Conservation (phyloP, 257 asterid genomes). For the Voacanga thouarsii region DNA sequence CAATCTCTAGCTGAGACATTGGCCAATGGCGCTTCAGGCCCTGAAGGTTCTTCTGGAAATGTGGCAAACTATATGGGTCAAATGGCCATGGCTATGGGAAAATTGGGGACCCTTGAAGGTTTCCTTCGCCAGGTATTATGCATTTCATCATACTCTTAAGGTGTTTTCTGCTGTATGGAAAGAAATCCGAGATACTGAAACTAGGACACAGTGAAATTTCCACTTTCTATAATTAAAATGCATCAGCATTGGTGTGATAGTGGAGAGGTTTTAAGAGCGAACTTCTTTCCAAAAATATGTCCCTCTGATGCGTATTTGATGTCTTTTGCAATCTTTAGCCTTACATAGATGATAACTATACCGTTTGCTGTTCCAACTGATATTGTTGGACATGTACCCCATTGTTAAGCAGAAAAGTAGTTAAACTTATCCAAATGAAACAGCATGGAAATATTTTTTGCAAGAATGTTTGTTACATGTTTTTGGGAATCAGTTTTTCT, state of each 20-base stretch:
- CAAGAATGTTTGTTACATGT: not conserved
- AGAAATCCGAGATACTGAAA: not conserved
- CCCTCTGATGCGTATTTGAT: not conserved
- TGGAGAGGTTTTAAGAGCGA: not conserved
- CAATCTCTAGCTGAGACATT: conserved; percentile 88
- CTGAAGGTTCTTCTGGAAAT: conserved; percentile 67
- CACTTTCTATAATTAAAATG: not conserved
- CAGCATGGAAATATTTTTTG: not conserved
- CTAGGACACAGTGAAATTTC: not conserved
- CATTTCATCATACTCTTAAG: not conserved
- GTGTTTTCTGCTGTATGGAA: not conserved
- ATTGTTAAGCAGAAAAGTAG: too few relatives aligned
- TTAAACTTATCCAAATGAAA: not conserved
- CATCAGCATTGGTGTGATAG: not conserved
- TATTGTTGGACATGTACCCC: not conserved
- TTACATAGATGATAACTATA: not conserved
- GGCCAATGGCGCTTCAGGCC: conserved; percentile 58
- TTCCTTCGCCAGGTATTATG: conserved; percentile 67
- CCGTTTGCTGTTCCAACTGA: not conserved
- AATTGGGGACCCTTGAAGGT: conserved; percentile 82
- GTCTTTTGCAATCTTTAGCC: not conserved
- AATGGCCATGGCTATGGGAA: conserved; percentile 99
- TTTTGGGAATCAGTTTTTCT: not conserved
- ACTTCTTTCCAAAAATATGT: too few relatives aligned
- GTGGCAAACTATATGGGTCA: conserved; percentile 95